Evolutionary conservation across 345 rosid genomes (phyloP).

Genomic region (Camelina laxa): DNA sequence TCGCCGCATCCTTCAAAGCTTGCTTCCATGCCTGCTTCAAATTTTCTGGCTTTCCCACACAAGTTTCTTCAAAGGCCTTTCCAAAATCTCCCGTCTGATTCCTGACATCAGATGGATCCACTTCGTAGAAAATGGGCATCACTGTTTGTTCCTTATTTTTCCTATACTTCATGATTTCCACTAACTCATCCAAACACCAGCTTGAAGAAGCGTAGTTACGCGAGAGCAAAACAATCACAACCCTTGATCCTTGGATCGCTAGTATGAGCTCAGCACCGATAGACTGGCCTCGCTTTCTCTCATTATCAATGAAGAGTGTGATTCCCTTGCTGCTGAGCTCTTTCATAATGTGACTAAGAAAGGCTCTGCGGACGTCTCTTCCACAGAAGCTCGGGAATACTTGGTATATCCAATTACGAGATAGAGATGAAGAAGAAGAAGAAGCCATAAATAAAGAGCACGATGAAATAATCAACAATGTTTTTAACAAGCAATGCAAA

Average conservation of each 20-base stretch:
- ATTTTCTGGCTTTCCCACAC: neutral
- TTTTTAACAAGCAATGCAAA: neutral
- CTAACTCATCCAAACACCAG: slow-evolving; percentile 21
- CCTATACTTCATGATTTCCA: slow-evolving; percentile 10
- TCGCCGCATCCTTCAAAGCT: slow-evolving; percentile 1
- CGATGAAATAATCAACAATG: no score
- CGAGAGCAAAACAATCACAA: slow-evolving; percentile 13
- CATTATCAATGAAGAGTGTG: slow-evolving; percentile 18
- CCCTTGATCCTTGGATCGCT: slow-evolving; percentile 14
- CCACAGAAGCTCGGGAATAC: slow-evolving; percentile 24
- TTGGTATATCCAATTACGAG: neutral
- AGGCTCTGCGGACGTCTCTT: slow-evolving; percentile 12
- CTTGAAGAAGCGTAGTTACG: slow-evolving; percentile 17
- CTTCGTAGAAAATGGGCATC: slow-evolving; percentile 15
- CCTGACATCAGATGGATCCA: slow-evolving; percentile 31
- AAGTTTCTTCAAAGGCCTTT: slow-evolving; percentile 1
- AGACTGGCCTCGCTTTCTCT: neutral
- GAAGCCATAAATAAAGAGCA: neutral
- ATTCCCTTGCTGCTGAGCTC: slow-evolving; percentile 21
- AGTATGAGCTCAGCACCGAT: slow-evolving; percentile 1
- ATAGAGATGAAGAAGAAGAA: neutral
- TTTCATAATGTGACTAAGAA: slow-evolving; percentile 13
- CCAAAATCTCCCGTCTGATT: slow-evolving; percentile 14
- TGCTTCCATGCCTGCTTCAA: slow-evolving; percentile 7
- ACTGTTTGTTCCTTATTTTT: neutral